A percentile compares a stretch with the other conserved stretches of the same genome.
Evolutionary conservation across 2,329 filamentous ascomycete species (phyloP).

Genomic region (Endoconidiophora laricicola): DNA sequence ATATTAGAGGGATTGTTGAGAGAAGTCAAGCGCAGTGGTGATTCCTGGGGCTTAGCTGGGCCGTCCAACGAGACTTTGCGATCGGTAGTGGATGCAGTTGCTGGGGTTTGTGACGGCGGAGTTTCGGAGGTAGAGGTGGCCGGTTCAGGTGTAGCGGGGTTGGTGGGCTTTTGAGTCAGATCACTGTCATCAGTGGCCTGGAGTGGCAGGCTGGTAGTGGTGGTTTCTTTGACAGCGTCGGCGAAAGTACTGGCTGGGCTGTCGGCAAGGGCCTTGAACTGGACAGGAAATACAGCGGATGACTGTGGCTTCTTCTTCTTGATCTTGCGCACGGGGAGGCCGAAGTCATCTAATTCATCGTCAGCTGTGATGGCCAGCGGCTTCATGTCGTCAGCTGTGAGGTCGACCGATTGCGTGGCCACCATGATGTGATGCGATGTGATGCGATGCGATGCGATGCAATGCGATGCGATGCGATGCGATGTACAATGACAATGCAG

Average conservation of each 20-base stretch:
- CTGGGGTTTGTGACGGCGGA: not conserved
- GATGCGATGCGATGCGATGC: not conserved
- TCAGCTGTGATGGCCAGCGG: constrained; percentile 11
- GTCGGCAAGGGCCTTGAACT: not conserved
- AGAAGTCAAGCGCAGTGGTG: not conserved
- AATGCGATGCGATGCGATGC: not conserved
- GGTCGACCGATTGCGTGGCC: not conserved
- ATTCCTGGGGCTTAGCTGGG: not conserved
- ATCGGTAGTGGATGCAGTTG: not conserved
- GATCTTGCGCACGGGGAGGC: constrained; percentile 35
- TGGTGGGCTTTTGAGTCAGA: not conserved
- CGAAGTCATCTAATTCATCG: constrained; percentile 51
- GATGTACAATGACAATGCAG: not conserved
- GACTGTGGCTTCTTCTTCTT: not conserved
- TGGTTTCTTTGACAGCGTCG: not conserved
- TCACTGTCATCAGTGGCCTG: constrained; percentile 4
- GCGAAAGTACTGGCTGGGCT: not conserved
- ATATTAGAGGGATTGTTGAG: not conserved
- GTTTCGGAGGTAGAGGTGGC: not conserved
- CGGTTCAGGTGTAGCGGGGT: not conserved
- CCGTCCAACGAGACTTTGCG: not conserved
- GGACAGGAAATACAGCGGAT: not conserved
- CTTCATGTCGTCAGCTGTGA: constrained; percentile 11
- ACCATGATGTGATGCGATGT: not conserved
- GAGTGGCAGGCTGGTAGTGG: constrained; percentile 4